Evolutionary conservation across 2,329 filamentous ascomycete genomes (phyloP), one percentile per base, ranked within the genome.

Genomic region (Sporothrix dimorphospora): DNA sequence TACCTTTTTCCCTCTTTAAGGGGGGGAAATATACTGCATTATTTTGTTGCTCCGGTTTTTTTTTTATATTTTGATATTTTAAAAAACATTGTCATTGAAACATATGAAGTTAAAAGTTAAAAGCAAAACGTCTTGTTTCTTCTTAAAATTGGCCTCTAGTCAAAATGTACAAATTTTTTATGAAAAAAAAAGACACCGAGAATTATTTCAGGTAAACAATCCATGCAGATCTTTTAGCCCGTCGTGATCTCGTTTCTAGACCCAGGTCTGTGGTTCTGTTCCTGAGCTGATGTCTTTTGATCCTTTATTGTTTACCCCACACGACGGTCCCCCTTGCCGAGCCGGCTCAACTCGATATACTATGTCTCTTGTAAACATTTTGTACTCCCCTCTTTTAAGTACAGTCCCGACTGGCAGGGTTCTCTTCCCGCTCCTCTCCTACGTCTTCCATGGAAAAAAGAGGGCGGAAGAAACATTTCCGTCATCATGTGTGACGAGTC

Each of bases 391-490:
- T 34, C 55, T 6, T 42, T 21, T 24, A 5, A 16, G 57, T 42
- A 40, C 19, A 9, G 8, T 63, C 34, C 34, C 34, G 34, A n/a
- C 0, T 1, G 9, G 14, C 34, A 42, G 34, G 34, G 19, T 21
- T 38, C 30, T 8, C 30, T 2, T 40, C 55, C 49, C 14, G 21
- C 19, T 63, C n/a, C 14, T 16, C n/a, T 16, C 57, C 24, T 19
- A 27, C n/a, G 6, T 57, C 14, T 34, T 63, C 57, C 57, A 42
- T n/a, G 57, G 57, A 63, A 24, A 61, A 38, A 53, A 27, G 24
- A 72, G 71, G 71, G 21, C 71, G 71, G 71, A 72, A 47, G 45
- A 57, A 40, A 24, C 34, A 30, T 69, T 49, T 70, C 66, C 71
- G 71, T 47, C 57, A 21, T 24, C n/a, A n/a, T 34, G 34, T 63